phyloP scores from a whole-genome alignment of 176 grass and related monocot genomes.

The Elaeis guineensis region DNA sequence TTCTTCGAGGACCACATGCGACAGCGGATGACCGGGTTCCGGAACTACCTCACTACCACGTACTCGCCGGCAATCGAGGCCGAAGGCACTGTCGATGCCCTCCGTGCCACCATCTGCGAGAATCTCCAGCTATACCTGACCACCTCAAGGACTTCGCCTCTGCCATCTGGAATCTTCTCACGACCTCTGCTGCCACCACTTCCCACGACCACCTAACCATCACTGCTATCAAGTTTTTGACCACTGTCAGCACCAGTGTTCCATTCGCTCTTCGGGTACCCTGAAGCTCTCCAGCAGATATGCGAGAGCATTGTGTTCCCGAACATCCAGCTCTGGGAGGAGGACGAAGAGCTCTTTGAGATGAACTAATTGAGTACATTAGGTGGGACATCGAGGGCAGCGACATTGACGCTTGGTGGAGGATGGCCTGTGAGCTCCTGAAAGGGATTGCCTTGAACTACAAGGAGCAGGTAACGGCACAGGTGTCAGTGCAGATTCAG shows the following conservation, averaged over 20 bases:
- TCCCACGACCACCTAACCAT: no score
- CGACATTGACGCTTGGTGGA: conserved; percentile 66
- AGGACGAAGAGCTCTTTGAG: conserved; percentile 91
- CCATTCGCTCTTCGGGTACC: conserved; percentile 59
- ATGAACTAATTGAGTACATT: conserved; percentile 86
- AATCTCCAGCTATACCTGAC: no score
- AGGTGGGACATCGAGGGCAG: conserved; percentile 87
- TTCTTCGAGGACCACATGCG: conserved; percentile 31
- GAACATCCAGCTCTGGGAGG: conserved; percentile 77
- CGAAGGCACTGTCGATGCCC: no score
- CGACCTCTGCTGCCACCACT: no score
- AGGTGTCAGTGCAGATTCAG: conserved; percentile 68
- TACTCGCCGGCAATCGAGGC: no score
- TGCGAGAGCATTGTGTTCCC: conserved; percentile 88
- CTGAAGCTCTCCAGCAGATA: conserved; percentile 66
- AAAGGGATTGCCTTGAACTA: conserved; percentile 74
- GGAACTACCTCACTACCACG: no score
- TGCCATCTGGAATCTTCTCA: no score
- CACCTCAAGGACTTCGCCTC: no score
- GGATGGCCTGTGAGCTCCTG: conserved; percentile 71
- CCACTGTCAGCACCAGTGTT: conserved; percentile 53
- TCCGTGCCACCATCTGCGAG: no score
- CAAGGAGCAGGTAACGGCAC: conserved; percentile 65
- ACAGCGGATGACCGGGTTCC: no score
- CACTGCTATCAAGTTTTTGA: no score